These are phyloP conservation scores for Pseudovirgaria hyperparasitica DNA, from an alignment of 2,329 filamentous ascomycete species.

Conservation along the genomic window DNA sequence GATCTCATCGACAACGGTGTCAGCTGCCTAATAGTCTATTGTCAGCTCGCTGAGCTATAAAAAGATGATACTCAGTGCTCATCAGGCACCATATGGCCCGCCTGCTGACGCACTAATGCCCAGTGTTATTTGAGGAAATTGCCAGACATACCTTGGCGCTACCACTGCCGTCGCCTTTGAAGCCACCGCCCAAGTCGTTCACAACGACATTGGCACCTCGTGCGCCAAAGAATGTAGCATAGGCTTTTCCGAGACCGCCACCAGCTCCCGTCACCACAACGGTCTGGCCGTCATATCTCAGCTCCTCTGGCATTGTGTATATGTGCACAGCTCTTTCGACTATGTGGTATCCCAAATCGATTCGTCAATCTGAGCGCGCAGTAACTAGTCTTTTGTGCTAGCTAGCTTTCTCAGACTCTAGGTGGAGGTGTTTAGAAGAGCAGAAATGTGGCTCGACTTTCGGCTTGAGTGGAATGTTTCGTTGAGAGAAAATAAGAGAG, in stretches of 20 bases:
- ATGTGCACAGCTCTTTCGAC: too few species aligned
- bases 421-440: too few species aligned
- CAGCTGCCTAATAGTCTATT: conserved; percentile 49
- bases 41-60: conserved; percentile 1
- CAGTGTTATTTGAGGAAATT: not conserved
- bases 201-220: conserved; percentile 91
- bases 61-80: not conserved
- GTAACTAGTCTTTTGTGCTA: too few species aligned
- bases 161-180: conserved; percentile 83
- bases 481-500: too few species aligned
- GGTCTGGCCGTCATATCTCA: conserved; percentile 80
- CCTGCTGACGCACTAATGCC: not conserved
- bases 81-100: not conserved
- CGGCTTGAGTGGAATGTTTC: too few species aligned
- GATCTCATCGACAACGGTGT: conserved; percentile 73
- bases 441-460: too few species aligned
- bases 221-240: conserved; percentile 80
- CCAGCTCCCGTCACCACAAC: conserved; percentile 81
- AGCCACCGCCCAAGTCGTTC: conserved; percentile 86
- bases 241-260: conserved; percentile 69
- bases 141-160: conserved; percentile 56
- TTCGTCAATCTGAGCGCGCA: too few species aligned
- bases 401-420: too few species aligned
- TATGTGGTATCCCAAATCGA: too few species aligned
- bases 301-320: conserved; percentile 33